These are phyloP conservation scores for Thraustochytrium sp. DNA, from an alignment of 352 stramenopile species.

Conservation along the genomic window DNA sequence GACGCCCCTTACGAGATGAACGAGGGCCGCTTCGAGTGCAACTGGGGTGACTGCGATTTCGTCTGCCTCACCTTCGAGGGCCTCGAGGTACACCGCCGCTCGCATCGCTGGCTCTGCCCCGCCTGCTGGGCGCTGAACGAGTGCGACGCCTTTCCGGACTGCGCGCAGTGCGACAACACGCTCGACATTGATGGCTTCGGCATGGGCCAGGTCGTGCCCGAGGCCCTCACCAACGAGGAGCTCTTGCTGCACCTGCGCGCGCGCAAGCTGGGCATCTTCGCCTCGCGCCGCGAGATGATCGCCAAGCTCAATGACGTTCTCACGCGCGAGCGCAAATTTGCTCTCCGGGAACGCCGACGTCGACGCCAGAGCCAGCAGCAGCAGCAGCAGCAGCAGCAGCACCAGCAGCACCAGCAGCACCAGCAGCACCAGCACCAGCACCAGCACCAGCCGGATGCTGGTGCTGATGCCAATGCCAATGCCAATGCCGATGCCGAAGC, in stretches of 20 bases:
- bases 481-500: no score
- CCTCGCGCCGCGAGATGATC: slow-evolving; percentile 11
- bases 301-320: slow-evolving; percentile 6
- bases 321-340: background rate
- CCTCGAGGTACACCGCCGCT: background rate
- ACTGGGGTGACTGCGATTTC: slow-evolving; percentile 20
- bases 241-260: background rate
- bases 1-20: slow-evolving; percentile 4
- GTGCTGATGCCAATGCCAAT: no score
- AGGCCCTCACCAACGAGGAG: slow-evolving; percentile 20
- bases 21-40: background rate
- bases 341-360: background rate
- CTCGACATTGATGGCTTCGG: slow-evolving; percentile 17
- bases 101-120: slow-evolving; percentile 25
- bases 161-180: background rate
- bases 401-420: no score
- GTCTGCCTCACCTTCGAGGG: background rate
- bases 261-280: slow-evolving; percentile 18
- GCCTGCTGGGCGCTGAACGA: slow-evolving; percentile 24
- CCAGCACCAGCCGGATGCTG: background rate
- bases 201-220: background rate
- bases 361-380: background rate
- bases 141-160: slow-evolving; percentile 17
- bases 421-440: no score
- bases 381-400: no score